Evolutionary conservation across 441 rosid genomes (phyloP).

Genomic region (Jatropha multifida): DNA sequence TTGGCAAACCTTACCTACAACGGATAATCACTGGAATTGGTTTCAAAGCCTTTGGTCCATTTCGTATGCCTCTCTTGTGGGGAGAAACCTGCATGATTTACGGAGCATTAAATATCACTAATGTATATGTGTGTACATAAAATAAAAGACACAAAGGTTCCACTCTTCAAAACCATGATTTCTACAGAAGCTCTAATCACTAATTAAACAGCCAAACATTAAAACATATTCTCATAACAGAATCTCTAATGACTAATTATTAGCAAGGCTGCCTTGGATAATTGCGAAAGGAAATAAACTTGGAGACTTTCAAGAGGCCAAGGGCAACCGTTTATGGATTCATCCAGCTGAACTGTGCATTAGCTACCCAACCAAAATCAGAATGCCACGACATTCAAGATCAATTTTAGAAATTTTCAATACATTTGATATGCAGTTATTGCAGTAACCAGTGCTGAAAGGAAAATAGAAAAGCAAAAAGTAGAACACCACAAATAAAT

Average conservation of each 20-base stretch:
- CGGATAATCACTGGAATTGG: constrained; percentile 79
- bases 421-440: background rate
- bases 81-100: constrained; percentile 55
- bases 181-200: background rate
- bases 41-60: constrained; percentile 88
- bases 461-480: background rate
- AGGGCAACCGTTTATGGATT: too few relatives aligned
- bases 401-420: background rate
- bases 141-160: background rate
- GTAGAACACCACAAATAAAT: background rate
- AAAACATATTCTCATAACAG: background rate
- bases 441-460: background rate
- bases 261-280: background rate
- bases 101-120: constrained; percentile 5
- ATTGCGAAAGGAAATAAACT: too few relatives aligned
- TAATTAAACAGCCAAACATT: background rate
- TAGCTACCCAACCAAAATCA: background rate
- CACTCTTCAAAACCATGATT: background rate
- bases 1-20: constrained; percentile 55
- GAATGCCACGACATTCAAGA: background rate
- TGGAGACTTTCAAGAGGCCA: too few relatives aligned
- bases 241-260: background rate
- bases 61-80: constrained; percentile 82
- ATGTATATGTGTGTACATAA: too few relatives aligned
- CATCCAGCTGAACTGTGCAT: background rate